Conservation (phyloP, 1,284 basidiomycete species). For the Leccinum griseonigrum region DNA sequence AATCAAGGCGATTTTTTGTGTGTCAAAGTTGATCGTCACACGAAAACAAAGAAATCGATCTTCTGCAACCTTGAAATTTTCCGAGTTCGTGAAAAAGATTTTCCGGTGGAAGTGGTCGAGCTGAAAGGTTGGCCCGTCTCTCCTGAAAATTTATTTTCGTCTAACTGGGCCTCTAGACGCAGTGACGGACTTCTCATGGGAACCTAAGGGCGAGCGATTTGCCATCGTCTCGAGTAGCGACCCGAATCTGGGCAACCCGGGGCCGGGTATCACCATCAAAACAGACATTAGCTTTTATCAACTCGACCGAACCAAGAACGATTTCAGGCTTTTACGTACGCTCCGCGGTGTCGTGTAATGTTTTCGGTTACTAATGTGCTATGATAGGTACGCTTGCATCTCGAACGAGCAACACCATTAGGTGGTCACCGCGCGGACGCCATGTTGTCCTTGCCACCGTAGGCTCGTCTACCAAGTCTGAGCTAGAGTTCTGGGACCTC, state of each 20-base stretch:
- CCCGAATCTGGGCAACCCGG: conserved; percentile 88
- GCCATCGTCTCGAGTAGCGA: conserved; percentile 95
- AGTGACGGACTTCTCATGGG: conserved; percentile 98
- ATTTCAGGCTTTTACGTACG: conserved; percentile 89
- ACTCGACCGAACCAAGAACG: conserved; percentile 89
- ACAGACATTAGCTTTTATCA: conserved; percentile 98
- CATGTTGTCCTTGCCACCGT: conserved; percentile 96
- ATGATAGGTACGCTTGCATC: conserved; percentile 71
- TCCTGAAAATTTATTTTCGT: conserved; percentile 3
- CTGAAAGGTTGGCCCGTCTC: conserved; percentile 69
- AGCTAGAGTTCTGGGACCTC: conserved; percentile 98
- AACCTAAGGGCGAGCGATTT: conserved; percentile 95
- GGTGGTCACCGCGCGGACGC: conserved; percentile 96
- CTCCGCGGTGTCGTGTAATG: conserved; percentile 12
- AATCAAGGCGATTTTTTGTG: conserved; percentile 99
- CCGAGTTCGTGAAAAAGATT: conserved; percentile 96
- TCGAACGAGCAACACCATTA: conserved; percentile 92
- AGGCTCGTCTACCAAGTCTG: conserved; percentile 93
- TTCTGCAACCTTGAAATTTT: conserved; percentile 99
- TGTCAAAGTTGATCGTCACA: conserved; percentile 99
- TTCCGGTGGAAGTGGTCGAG: conserved; percentile 97
- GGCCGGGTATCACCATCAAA: conserved; percentile 91
- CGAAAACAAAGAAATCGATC: conserved; percentile 98
- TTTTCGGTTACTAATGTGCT: conserved; percentile 6
- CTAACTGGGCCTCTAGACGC: conserved; percentile 61